Evolutionary conservation across 164 flowering plant genomes (phyloP), one percentile per base, ranked within the genome.

Genomic region (Euptelea pleiosperma): DNA sequence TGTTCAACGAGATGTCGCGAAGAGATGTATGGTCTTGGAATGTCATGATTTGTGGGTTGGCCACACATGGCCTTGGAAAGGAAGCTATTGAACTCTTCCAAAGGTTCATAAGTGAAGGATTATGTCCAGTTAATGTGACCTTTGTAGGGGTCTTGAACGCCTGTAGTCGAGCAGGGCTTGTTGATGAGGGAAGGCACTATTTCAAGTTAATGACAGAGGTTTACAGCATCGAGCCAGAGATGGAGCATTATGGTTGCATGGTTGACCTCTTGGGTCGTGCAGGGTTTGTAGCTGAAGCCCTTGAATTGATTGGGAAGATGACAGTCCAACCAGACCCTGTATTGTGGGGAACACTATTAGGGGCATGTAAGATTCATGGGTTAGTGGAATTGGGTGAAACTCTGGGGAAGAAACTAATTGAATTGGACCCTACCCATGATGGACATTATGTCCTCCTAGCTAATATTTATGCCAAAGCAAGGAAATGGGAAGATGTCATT

Each of bases 181-280:
- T 80, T 3, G 40, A 59, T 14, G 75, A 80, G 26, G 85, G 82
- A 4, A 48, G 71, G 26, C 61, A 33, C 21, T 76, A 72, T 55
- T 80, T 73, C 67, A 70, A 64, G 58, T 21, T 61, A 35, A 80
- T 80, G 85, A 73, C 40, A 19, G 64, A 72, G 41, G 39, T 37
- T n/a, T 76, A 71, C 57, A 60, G 62, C 11, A 61, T 80, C 15
- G 66, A 67, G 52, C 80, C 82, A 0, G 82, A 72, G 61, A 72
- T 77, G 82, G 85, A 80, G 70, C 85, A 80, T 56, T 80, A 75
- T 60, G 85, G 82, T 16, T 75, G 82, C 70, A 80, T 80, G 74
- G 82, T 75, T 58, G 85, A 80, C 61, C 70, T 80, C n/a, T 63
- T 80, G 56, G 71, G 78, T 3, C 77, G 85, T 46, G 82, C 85